These are phyloP conservation scores for Russula sp. DNA, from an alignment of 768 basidiomycete genomes.

Conservation along the genomic window DNA sequence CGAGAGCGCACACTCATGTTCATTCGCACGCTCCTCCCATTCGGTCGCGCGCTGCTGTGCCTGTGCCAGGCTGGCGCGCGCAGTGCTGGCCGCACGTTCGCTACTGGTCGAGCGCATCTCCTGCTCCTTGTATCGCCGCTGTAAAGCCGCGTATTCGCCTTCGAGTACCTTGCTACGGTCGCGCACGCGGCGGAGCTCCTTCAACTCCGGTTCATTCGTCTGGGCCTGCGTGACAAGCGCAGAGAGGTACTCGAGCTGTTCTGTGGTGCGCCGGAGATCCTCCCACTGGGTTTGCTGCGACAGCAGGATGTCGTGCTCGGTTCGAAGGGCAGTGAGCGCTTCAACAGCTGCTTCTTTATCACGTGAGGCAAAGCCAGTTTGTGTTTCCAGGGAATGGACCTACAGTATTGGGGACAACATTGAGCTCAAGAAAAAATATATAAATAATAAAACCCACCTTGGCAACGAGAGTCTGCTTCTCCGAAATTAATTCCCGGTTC, in stretches of 20 bases:
- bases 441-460: slow-evolving; percentile 49
- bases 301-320: slow-evolving; percentile 55
- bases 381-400: slow-evolving; percentile 60
- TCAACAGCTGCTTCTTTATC: slow-evolving; percentile 61
- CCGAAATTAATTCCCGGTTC: slow-evolving; percentile 52
- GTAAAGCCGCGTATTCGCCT: slow-evolving; percentile 60
- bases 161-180: slow-evolving; percentile 60
- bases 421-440: slow-evolving; percentile 25
- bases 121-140: slow-evolving; percentile 70
- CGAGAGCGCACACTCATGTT: slow-evolving; percentile 64
- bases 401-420: slow-evolving; percentile 33
- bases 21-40: slow-evolving; percentile 77
- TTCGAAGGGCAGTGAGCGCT: slow-evolving; percentile 51
- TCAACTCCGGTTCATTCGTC: slow-evolving; percentile 66
- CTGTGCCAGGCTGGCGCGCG: slow-evolving; percentile 62
- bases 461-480: slow-evolving; percentile 54
- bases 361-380: slow-evolving; percentile 52
- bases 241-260: slow-evolving; percentile 69
- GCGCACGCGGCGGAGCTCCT: slow-evolving; percentile 61
- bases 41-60: slow-evolving; percentile 76
- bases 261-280: slow-evolving; percentile 62
- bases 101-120: slow-evolving; percentile 59
- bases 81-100: slow-evolving; percentile 56
- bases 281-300: slow-evolving; percentile 74
- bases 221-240: slow-evolving; percentile 50